These are phyloP conservation scores for Lophiotrema nucula DNA, from an alignment of 495 filamentous ascomycete genomes.

Conservation along the genomic window DNA sequence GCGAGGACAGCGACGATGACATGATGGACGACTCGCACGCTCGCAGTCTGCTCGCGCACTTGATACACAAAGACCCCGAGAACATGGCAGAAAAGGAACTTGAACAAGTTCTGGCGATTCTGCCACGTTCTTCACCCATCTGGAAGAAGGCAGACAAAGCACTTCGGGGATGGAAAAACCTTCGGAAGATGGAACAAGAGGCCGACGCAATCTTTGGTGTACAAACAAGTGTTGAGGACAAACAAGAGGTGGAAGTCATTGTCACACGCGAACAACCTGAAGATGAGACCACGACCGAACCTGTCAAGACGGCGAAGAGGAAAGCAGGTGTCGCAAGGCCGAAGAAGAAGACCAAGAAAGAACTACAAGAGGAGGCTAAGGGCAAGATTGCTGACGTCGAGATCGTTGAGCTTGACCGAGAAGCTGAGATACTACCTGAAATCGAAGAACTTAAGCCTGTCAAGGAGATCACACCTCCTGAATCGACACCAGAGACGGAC, in stretches of 20 bases:
- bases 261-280: conserved; percentile 43
- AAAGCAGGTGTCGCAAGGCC: conserved; percentile 47
- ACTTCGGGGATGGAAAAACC: conserved; percentile 45
- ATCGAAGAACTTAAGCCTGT: conserved; percentile 39
- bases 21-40: conserved; percentile 39
- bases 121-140: conserved; percentile 58
- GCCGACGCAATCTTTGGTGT: conserved; percentile 62
- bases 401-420: conserved; percentile 43
- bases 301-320: conserved; percentile 44
- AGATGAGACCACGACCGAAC: conserved; percentile 35
- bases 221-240: conserved; percentile 17
- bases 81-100: conserved; percentile 46
- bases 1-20: conserved; percentile 43
- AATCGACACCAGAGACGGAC: conserved; percentile 38
- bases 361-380: conserved; percentile 68
- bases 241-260: conserved; percentile 23
- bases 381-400: conserved; percentile 44
- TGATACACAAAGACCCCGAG: conserved; percentile 46
- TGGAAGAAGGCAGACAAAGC: conserved; percentile 60
- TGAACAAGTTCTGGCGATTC: conserved; percentile 41
- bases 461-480: conserved; percentile 27
- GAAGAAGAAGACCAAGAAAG: conserved; percentile 73
- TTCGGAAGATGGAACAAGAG: conserved; percentile 71
- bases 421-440: conserved; percentile 42
- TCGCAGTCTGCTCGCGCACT: conserved; percentile 40